Evolutionary conservation across 2,329 filamentous ascomycete species (phyloP).

Genomic region (Trichoderma sp.): DNA sequence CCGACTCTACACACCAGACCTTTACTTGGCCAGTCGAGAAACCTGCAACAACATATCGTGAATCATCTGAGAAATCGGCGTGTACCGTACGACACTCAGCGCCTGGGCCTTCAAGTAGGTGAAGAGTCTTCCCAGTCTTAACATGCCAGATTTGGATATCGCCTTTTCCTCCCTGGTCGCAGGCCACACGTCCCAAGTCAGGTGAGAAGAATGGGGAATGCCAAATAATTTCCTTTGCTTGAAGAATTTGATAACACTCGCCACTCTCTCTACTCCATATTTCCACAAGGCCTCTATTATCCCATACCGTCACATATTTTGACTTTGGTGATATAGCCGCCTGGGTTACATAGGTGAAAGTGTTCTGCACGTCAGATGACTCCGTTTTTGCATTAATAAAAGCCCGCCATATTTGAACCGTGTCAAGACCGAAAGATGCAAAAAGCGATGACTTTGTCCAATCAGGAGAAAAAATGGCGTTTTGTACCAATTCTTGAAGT

Average conservation of each 20-base stretch:
- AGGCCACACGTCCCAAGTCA: not conserved
- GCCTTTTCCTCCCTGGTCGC: not conserved
- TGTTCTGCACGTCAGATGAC: not conserved
- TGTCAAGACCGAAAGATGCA: not conserved
- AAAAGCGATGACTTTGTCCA: not conserved
- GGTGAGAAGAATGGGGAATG: not conserved
- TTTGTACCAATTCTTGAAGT: accelerated
- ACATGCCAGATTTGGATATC: not conserved
- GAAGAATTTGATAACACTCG: too few species aligned
- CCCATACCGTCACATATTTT: not conserved
- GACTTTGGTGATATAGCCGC: not conserved
- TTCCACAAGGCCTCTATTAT: not conserved
- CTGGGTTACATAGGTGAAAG: accelerated
- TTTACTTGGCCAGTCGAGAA: too few species aligned
- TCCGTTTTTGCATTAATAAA: not conserved
- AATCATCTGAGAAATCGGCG: not conserved
- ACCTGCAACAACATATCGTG: not conserved
- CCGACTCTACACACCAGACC: not conserved
- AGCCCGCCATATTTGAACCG: not conserved
- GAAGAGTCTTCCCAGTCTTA: not conserved
- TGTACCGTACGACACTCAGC: too few species aligned
- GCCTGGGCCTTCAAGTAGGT: not conserved
- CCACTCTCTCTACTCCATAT: not conserved
- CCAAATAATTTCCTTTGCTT: too few species aligned
- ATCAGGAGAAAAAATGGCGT: not conserved